Evolutionary conservation across 805 yeast genomes (phyloP).

Genomic region (Cyberlindnera sargentensis): DNA sequence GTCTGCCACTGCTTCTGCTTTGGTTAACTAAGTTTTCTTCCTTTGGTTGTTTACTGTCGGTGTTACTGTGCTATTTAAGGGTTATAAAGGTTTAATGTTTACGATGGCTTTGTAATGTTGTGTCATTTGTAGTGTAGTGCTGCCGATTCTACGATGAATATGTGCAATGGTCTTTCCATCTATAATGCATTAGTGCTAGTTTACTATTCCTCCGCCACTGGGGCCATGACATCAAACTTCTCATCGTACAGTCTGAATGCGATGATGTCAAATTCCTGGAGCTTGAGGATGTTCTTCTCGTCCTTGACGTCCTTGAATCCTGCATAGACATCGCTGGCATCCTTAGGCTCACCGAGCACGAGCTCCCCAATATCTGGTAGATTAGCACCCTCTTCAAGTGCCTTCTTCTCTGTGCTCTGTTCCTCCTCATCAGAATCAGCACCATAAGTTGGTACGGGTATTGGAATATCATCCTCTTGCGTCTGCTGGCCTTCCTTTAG

Average conservation of each 20-base stretch:
- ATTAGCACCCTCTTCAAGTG: conserved; percentile 4
- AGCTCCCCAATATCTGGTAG: conserved; percentile 12
- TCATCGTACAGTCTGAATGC: conserved; percentile 20
- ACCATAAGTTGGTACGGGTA: conserved; percentile 28
- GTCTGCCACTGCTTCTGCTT: conserved; percentile 99
- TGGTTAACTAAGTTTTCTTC: conserved; percentile 76
- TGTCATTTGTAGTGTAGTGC: not conserved
- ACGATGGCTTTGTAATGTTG: conserved; percentile 1
- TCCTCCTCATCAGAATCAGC: conserved; percentile 26
- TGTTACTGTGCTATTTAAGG: conserved; percentile 3
- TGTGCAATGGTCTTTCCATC: no score
- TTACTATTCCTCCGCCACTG: conserved; percentile 11
- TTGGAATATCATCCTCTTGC: conserved; percentile 27
- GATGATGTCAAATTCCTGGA: conserved; percentile 12
- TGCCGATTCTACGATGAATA: no score
- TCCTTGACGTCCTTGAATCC: conserved; percentile 16
- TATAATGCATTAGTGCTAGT: no score
- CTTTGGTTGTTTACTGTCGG: conserved; percentile 14
- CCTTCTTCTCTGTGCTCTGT: conserved; percentile 10
- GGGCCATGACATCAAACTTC: conserved; percentile 10
- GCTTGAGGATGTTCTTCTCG: conserved; percentile 4
- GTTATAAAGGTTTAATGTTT: conserved; percentile 3
- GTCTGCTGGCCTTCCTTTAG: conserved; percentile 21
- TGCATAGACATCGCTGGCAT: conserved; percentile 13
- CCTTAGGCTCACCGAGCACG: conserved; percentile 15